Percentiles rank a stretch among this genome's conserved stretches.
These are phyloP conservation scores for Salvia splendens DNA, from an alignment of 257 asterid genomes.

Conservation along the genomic window DNA sequence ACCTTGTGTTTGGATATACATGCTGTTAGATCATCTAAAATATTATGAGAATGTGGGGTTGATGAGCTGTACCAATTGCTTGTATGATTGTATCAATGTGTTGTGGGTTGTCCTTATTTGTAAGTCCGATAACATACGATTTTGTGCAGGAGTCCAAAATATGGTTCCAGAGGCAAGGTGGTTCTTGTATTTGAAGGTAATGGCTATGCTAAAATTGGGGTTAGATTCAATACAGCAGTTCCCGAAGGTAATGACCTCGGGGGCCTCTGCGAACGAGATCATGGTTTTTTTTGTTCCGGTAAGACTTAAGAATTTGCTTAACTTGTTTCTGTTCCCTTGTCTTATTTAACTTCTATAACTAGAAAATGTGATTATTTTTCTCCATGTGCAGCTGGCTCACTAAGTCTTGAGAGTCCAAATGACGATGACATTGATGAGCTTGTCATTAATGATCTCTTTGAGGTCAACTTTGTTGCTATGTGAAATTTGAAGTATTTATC, in stretches of 20 bases:
- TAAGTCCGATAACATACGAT: slow-evolving; percentile 6
- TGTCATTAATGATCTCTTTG: slow-evolving; percentile 75
- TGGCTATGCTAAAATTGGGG: slow-evolving; percentile 79
- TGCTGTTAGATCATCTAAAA: slow-evolving; percentile 1
- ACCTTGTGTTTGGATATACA: slow-evolving; percentile 1
- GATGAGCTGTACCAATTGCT: slow-evolving; percentile 15
- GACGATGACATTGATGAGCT: slow-evolving; percentile 62
- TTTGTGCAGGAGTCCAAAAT: slow-evolving; percentile 67
- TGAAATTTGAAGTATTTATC: neutral
- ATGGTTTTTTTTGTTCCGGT: slow-evolving; percentile 91
- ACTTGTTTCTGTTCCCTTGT: slow-evolving; percentile 8
- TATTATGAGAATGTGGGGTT: slow-evolving; percentile 4
- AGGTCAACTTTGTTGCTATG: slow-evolving; percentile 46
- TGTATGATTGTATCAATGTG: slow-evolving; percentile 9
- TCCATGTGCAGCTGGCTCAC: slow-evolving; percentile 62
- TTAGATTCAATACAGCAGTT: slow-evolving; percentile 76
- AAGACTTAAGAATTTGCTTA: slow-evolving; percentile 40
- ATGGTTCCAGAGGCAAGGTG: slow-evolving; percentile 77
- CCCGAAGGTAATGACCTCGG: slow-evolving; percentile 91
- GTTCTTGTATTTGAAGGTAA: slow-evolving; percentile 78
- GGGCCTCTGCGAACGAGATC: slow-evolving; percentile 85
- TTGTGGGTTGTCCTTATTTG: slow-evolving; percentile 14
- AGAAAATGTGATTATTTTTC: slow-evolving; percentile 9
- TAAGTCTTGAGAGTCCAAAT: slow-evolving; percentile 65
- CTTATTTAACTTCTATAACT: slow-evolving; percentile 7